Conservation (phyloP, 2,329 filamentous ascomycete species). For the Penicillium sp. region DNA sequence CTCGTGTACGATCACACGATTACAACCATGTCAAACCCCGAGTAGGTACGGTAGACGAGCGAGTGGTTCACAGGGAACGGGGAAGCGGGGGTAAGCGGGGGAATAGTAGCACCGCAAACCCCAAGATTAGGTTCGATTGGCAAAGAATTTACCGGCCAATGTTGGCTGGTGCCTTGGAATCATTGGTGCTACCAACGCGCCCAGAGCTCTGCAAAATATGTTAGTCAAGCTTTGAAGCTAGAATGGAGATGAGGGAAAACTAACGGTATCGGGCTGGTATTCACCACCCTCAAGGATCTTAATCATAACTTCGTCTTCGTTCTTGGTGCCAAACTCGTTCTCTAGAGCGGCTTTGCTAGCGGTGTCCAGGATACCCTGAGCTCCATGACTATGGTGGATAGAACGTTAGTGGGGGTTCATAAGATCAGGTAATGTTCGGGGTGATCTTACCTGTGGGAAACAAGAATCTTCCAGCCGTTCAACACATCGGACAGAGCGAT, state of each 20-base stretch:
- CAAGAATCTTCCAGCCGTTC: constrained; percentile 83
- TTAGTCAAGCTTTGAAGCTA: background rate
- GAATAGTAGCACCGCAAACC: background rate
- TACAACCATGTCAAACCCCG: background rate
- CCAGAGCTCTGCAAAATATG: constrained; percentile 27
- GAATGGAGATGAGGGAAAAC: constrained; percentile 20
- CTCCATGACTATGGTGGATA: constrained; percentile 69
- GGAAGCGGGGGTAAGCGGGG: background rate
- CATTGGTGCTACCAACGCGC: constrained; percentile 33
- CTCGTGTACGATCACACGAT: background rate
- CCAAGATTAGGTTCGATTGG: background rate
- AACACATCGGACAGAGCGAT: constrained; percentile 83
- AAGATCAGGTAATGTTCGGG: background rate
- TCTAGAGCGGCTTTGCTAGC: constrained; percentile 75
- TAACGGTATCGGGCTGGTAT: constrained; percentile 62
- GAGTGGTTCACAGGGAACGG: background rate
- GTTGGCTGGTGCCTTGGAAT: constrained; percentile 1
- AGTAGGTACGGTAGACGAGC: background rate
- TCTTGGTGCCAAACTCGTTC: constrained; percentile 80
- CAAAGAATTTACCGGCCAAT: constrained; percentile 18
- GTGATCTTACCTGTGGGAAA: constrained; percentile 77
- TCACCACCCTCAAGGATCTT: constrained; percentile 77
- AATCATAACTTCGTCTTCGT: constrained; percentile 78
- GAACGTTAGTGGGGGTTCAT: background rate
- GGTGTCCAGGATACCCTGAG: constrained; percentile 73